These are phyloP conservation scores for Blastobotrys petasosporus DNA, from an alignment of 1,139 yeast genomes.

Conservation along the genomic window DNA sequence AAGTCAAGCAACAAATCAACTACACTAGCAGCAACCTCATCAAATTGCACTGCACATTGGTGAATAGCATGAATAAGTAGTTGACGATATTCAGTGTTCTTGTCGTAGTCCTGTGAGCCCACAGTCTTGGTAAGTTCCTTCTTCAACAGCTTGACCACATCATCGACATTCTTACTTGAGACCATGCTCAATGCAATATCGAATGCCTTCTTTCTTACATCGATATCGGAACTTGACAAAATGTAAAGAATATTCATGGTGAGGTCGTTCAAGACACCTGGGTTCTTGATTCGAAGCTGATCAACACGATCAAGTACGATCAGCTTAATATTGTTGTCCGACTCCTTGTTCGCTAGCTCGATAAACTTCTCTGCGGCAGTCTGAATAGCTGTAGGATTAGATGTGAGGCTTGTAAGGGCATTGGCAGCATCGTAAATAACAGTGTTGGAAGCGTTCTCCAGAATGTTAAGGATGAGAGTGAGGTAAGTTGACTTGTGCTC, in stretches of 20 bases:
- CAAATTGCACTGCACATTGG: conserved; percentile 79
- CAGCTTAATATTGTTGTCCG: conserved; percentile 89
- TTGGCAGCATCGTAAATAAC: conserved; percentile 91
- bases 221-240: conserved; percentile 80
- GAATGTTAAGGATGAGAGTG: conserved; percentile 62
- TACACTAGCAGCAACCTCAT: conserved; percentile 86
- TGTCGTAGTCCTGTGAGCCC: conserved; percentile 57
- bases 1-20: conserved; percentile 85
- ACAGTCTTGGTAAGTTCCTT: conserved; percentile 76
- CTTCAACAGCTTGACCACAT: conserved; percentile 83
- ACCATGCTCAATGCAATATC: conserved; percentile 76
- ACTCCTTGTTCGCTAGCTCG: conserved; percentile 82
- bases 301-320: conserved; percentile 84
- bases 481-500: conserved; percentile 67
- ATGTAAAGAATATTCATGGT: conserved; percentile 84
- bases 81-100: conserved; percentile 81
- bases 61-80: conserved; percentile 83
- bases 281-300: conserved; percentile 66
- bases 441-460: conserved; percentile 66
- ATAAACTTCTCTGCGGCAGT: conserved; percentile 81
- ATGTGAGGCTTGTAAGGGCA: conserved; percentile 68
- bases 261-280: conserved; percentile 80
- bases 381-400: conserved; percentile 60
- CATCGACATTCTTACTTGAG: conserved; percentile 86
- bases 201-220: conserved; percentile 83